Base-by-base conservation (phyloP, 805 yeast genomes). In the Wickerhamiella sorbophila region DNA sequence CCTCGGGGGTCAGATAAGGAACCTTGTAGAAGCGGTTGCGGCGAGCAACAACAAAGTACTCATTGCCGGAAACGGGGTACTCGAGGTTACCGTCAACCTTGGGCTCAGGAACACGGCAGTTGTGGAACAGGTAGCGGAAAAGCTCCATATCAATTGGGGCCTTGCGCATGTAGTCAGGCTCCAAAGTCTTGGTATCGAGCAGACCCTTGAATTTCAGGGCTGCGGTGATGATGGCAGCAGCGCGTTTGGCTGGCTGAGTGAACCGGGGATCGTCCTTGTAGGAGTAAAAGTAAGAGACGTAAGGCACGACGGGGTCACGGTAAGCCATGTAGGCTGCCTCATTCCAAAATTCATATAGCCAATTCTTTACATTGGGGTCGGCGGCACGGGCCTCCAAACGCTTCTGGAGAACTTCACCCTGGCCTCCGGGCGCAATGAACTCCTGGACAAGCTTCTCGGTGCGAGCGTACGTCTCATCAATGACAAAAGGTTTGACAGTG, bases 321-420 rank as follows among this genome's bases (percentile, higher is more conserved):
- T 85, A 87, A 33, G 80, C 76, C 67, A 88, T 67, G 63, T 88
- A 88, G 17, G 95, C 94, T 51, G 81, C 83, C 53, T 82, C 80
- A 60, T 88, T 94, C 98, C 98, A 88, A 71, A 79, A 85, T 46
- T 74, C 79, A 37, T 81, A 73, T 54, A 88, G 69, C 98, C 98
- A 88, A 61, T 88, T 88, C 57, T 85, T 78, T 43, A 63, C 66
- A 41, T 55, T 63, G 47, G 74, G 72, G 40, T 62, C 70, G 24
- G 62, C 52, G 22, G 88, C 78, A 50, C 75, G 74, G 20, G 69
- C 64, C 31, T 60, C 55, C 41, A 88, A 69, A 46, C 87, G 71
- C 43, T 66, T 49, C 58, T 88, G 97, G 47, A 88, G 70, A 26
- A 58, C 63, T 41, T 74, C 75, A 15, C 91, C 85, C 36, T 66